phyloP scores from a whole-genome alignment of 345 rosid genomes.

The Syzygium jambos region DNA sequence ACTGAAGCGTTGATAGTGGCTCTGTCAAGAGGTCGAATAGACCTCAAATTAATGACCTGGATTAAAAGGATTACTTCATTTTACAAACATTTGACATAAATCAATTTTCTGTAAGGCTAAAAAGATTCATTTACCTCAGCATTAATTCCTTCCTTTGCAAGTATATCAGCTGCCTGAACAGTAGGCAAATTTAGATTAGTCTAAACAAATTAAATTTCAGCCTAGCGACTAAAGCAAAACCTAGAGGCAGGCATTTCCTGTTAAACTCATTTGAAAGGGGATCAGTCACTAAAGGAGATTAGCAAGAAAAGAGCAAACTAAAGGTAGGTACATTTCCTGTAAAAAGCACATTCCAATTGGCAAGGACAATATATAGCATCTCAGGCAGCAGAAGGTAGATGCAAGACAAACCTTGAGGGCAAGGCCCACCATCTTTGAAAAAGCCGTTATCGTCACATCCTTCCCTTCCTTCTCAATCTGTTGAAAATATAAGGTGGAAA shows the following conservation, averaged over 20 bases:
- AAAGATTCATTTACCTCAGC: conserved; percentile 57
- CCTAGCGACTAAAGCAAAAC: background rate
- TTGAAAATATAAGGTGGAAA: background rate
- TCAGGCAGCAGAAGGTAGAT: background rate
- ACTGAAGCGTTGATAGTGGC: conserved; percentile 81
- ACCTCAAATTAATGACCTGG: conserved; percentile 89
- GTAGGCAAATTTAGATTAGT: background rate
- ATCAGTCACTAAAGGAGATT: background rate
- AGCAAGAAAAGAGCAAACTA: background rate
- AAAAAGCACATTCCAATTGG: background rate
- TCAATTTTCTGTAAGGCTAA: background rate
- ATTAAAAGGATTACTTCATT: background rate
- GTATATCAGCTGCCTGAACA: conserved; percentile 87
- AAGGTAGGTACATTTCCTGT: background rate
- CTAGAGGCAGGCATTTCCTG: background rate
- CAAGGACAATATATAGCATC: background rate
- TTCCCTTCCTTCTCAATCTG: conserved; percentile 96
- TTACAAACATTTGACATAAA: background rate
- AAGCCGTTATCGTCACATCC: conserved; percentile 80
- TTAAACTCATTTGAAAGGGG: background rate
- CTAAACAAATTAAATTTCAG: background rate
- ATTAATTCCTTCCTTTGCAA: conserved; percentile 86
- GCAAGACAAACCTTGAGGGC: conserved; percentile 61
- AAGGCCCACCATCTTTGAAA: conserved; percentile 84
- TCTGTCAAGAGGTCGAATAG: conserved; percentile 92